Conservation (phyloP, 2,329 filamentous ascomycete species). For the Orbilia javanica region DNA sequence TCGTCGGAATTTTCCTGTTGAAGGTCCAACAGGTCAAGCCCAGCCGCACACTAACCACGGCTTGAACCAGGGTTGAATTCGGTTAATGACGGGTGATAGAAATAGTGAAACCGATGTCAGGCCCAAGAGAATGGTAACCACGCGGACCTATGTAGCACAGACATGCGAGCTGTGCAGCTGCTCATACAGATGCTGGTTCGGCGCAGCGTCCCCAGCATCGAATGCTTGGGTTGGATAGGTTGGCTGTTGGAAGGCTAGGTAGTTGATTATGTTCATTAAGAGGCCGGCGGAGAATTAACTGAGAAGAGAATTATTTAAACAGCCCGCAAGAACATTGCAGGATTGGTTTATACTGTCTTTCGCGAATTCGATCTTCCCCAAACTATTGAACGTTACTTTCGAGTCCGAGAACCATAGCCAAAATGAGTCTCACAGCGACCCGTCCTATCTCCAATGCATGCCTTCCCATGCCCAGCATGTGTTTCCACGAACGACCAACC, state of each 20-base stretch:
- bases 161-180: background rate
- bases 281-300: background rate
- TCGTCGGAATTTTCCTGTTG: slow-evolving; percentile 13
- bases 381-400: background rate
- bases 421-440: slow-evolving; percentile 17
- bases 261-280: background rate
- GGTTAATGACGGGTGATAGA: slow-evolving; percentile 1
- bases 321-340: background rate
- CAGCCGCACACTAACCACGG: slow-evolving; percentile 13
- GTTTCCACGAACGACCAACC: slow-evolving; percentile 5
- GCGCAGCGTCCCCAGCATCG: background rate
- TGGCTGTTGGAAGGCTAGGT: background rate
- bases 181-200: background rate
- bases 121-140: slow-evolving; percentile 5
- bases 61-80: background rate
- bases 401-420: background rate
- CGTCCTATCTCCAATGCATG: slow-evolving; percentile 11
- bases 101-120: background rate
- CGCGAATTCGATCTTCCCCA: too few relatives aligned
- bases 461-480: slow-evolving; percentile 8
- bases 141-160: background rate
- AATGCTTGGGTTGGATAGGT: background rate
- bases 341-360: background rate
- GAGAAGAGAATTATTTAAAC: background rate
- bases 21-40: slow-evolving; percentile 9